phyloP scores from a whole-genome alignment of 805 yeast species.

The Barnettozyma populi region DNA sequence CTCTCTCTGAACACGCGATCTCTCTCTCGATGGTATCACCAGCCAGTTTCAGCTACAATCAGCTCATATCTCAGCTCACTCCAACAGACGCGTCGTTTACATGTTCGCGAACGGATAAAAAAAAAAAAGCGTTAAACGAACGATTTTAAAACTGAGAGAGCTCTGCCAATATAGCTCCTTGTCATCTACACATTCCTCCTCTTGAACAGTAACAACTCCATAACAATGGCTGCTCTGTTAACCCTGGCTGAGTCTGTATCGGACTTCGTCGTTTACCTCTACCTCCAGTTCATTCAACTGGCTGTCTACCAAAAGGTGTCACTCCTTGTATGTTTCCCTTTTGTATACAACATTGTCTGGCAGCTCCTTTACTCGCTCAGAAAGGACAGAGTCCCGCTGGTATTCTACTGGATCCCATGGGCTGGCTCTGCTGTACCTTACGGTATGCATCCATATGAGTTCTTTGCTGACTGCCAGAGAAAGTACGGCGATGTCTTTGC shows the following conservation, averaged over 20 bases:
- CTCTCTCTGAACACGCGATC: neutral
- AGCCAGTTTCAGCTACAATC: neutral
- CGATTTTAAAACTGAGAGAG: neutral
- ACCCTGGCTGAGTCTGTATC: conserved; percentile 12
- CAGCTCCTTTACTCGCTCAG: conserved; percentile 67
- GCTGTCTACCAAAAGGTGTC: conserved; percentile 34
- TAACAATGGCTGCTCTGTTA: conserved; percentile 19
- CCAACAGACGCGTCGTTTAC: neutral
- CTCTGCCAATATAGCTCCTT: neutral
- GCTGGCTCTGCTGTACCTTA: conserved; percentile 84
- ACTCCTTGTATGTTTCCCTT: conserved; percentile 40
- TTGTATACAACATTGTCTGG: conserved; percentile 59
- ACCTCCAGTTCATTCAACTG: conserved; percentile 26
- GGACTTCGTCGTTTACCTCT: conserved; percentile 13
- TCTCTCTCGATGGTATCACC: neutral
- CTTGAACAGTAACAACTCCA: neutral
- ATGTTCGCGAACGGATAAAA: neutral
- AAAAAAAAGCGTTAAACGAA: neutral
- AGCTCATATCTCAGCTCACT: conserved; percentile 2
- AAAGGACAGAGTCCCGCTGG: conserved; percentile 83
- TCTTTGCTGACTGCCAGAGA: conserved; percentile 70
- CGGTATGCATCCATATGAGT: conserved; percentile 91
- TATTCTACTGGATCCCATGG: conserved; percentile 93
- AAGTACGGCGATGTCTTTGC: conserved; percentile 93
- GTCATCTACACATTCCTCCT: neutral